Percentiles rank a stretch among this genome's conserved stretches.
phyloP scores from a whole-genome alignment of 371 early-diverging fungal species.

The Mortierella sp. region DNA sequence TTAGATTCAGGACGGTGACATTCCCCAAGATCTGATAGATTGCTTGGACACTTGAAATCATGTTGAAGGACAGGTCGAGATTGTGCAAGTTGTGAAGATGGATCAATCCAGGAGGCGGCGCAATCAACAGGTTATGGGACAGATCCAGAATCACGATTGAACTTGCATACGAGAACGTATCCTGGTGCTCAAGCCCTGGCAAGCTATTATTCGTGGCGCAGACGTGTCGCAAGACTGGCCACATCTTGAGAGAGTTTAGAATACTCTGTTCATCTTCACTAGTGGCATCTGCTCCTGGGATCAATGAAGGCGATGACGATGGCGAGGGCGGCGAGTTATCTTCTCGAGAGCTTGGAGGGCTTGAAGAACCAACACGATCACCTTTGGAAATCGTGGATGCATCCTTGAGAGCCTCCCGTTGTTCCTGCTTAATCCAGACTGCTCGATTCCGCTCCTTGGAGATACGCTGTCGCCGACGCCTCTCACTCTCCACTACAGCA shows the following conservation, averaged over 20 bases:
- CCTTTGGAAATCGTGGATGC: slow-evolving; percentile 8
- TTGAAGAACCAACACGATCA: slow-evolving; percentile 17
- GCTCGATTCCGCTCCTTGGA: slow-evolving; percentile 40
- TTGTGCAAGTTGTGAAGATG: slow-evolving; percentile 65
- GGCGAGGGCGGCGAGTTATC: slow-evolving; percentile 15
- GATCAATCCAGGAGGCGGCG: slow-evolving; percentile 66
- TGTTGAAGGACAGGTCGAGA: slow-evolving; percentile 74
- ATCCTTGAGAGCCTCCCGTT: slow-evolving; percentile 43
- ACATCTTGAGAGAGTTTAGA: slow-evolving; percentile 47
- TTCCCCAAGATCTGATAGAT: slow-evolving; percentile 73
- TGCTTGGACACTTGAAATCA: slow-evolving; percentile 65
- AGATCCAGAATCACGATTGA: slow-evolving; percentile 68
- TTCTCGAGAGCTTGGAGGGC: slow-evolving; percentile 9
- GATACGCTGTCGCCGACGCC: slow-evolving; percentile 44
- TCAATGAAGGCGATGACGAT: slow-evolving; percentile 12
- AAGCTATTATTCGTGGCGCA: slow-evolving; percentile 67
- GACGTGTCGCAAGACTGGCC: slow-evolving; percentile 60
- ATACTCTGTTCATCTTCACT: slow-evolving; percentile 22
- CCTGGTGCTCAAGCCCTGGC: slow-evolving; percentile 57
- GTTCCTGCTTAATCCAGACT: slow-evolving; percentile 36
- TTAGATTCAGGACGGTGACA: slow-evolving; percentile 69
- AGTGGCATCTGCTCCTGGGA: background rate
- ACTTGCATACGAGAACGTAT: slow-evolving; percentile 57
- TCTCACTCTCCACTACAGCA: slow-evolving; percentile 50
- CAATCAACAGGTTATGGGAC: slow-evolving; percentile 69